Evolutionary conservation across 768 basidiomycete species (phyloP).

Genomic region (Gymnopilus dilepis): DNA sequence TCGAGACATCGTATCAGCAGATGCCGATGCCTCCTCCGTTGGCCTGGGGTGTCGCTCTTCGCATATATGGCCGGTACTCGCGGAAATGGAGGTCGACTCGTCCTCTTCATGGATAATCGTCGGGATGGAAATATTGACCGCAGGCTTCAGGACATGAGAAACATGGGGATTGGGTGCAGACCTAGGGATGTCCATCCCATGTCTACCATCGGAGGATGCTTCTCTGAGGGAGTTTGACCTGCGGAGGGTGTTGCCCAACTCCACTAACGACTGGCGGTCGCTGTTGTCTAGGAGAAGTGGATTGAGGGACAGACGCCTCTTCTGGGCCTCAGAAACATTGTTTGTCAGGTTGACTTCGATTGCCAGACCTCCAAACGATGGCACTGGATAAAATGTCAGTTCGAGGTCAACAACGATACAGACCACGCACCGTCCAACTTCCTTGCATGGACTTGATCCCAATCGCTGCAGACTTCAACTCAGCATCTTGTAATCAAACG

Average conservation of each 20-base stretch:
- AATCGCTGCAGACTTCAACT: constrained; percentile 37
- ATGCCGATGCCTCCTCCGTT: constrained; percentile 5
- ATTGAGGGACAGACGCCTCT: constrained; percentile 15
- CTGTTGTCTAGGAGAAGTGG: constrained; percentile 1
- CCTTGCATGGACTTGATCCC: constrained; percentile 41
- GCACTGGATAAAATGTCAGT: constrained; percentile 8
- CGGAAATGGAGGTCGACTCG: constrained; percentile 16
- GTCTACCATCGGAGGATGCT: not conserved
- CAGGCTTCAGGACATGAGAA: constrained; percentile 17
- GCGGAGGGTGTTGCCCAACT: not conserved
- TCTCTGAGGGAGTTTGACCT: constrained; percentile 1
- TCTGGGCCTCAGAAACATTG: constrained; percentile 8
- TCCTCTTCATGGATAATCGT: constrained; percentile 26
- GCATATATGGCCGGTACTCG: constrained; percentile 7
- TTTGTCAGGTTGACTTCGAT: constrained; percentile 8
- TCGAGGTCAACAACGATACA: not conserved
- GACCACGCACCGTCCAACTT: constrained; percentile 32
- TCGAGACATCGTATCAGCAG: constrained; percentile 30
- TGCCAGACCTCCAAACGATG: constrained; percentile 9
- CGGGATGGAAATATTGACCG: constrained; percentile 11
- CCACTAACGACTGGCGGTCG: not conserved
- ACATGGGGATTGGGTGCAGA: constrained; percentile 3
- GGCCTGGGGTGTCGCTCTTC: not conserved
- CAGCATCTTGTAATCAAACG: constrained; percentile 15
- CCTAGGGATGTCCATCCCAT: not conserved